phyloP scores from a whole-genome alignment of 805 yeast species.

The Candida chilensis region DNA sequence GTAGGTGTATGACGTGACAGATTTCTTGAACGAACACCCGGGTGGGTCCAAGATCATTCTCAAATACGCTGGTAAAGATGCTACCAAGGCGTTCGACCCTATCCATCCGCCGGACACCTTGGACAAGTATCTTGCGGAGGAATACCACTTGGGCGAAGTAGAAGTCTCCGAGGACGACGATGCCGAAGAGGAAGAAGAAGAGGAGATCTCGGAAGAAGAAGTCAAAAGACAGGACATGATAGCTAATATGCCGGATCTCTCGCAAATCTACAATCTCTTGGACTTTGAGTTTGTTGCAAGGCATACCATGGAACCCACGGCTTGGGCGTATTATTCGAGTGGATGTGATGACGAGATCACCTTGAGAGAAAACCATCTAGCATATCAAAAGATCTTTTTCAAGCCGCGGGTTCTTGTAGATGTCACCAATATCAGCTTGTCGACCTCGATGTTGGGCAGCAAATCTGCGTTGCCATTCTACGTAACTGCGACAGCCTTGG shows the following conservation, averaged over 20 bases:
- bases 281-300: slow-evolving; percentile 88
- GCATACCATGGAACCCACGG: slow-evolving; percentile 64
- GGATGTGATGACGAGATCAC: slow-evolving; percentile 93
- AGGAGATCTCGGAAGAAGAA: slow-evolving; percentile 11
- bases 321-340: slow-evolving; percentile 90
- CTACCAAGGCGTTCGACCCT: slow-evolving; percentile 78
- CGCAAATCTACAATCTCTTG: slow-evolving; percentile 63
- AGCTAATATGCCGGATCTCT: slow-evolving; percentile 54
- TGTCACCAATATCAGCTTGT: slow-evolving; percentile 61
- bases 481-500: slow-evolving; percentile 86
- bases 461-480: slow-evolving; percentile 72
- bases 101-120: slow-evolving; percentile 87
- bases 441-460: slow-evolving; percentile 72
- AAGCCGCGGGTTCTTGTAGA: slow-evolving; percentile 78
- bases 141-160: slow-evolving; percentile 4
- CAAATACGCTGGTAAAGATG: slow-evolving; percentile 45
- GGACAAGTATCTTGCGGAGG: slow-evolving; percentile 46
- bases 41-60: slow-evolving; percentile 50
- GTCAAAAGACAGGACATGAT: slow-evolving; percentile 12
- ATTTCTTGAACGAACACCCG: slow-evolving; percentile 49
- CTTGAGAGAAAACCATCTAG: slow-evolving; percentile 81
- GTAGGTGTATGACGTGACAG: slow-evolving; percentile 73
- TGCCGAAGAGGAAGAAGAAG: slow-evolving; percentile 22
- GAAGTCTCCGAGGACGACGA: too few species aligned
- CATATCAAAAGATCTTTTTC: slow-evolving; percentile 83